Conservation (phyloP, 768 basidiomycete species). For the Mrakia gelida region DNA sequence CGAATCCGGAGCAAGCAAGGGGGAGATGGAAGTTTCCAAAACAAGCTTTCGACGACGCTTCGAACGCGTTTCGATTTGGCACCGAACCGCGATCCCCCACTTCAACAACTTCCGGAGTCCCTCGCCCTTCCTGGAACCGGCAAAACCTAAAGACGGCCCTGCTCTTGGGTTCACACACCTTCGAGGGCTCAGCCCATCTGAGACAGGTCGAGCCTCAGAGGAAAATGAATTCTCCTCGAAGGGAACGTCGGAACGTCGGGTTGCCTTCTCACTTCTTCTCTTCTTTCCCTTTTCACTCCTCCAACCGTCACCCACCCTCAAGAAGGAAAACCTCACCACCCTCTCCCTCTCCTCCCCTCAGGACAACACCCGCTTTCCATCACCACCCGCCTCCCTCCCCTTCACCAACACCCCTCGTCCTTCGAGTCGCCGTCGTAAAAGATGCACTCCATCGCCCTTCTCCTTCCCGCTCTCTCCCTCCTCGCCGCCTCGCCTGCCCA, state of each 20-base stretch:
- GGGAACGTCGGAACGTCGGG: neutral
- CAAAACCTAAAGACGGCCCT: no score
- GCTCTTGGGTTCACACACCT: neutral
- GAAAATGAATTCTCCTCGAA: neutral
- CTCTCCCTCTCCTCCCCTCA: neutral
- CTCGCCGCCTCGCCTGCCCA: neutral
- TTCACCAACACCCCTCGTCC: neutral
- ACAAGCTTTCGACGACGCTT: no score
- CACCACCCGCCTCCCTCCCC: neutral
- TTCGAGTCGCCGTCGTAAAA: neutral
- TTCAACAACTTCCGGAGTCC: no score
- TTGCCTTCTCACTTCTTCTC: neutral
- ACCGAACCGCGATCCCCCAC: no score
- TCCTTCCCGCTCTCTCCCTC: slow-evolving; percentile 2
- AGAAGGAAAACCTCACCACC: neutral
- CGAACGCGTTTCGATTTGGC: no score
- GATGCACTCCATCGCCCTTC: neutral
- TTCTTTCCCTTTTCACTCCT: neutral
- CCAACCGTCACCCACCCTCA: neutral
- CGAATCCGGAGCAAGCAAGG: no score
- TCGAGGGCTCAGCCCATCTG: no score
- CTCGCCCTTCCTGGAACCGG: no score
- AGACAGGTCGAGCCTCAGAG: no score
- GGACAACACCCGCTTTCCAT: neutral
- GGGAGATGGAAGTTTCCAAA: no score